A percentile compares a stretch with the other conserved stretches of the same genome.
These are phyloP conservation scores for Blastocystis sp. DNA, from an alignment of 352 stramenopile genomes.

Conservation along the genomic window DNA sequence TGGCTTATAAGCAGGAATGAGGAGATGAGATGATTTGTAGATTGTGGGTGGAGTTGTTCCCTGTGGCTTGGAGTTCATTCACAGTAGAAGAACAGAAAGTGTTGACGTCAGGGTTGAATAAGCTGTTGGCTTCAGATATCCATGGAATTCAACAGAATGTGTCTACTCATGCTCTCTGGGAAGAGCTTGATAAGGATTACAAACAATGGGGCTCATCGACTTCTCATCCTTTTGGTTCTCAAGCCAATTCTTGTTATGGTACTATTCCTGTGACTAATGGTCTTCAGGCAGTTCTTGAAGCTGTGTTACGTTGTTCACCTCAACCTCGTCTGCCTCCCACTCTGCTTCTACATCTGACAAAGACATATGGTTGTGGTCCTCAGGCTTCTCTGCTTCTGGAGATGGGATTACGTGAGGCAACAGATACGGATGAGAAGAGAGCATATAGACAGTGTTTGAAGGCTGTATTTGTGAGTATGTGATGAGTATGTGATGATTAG, in stretches of 20 bases:
- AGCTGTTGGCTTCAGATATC: constrained; percentile 1
- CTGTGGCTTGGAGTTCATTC: background rate
- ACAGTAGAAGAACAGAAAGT: background rate
- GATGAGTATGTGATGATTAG: background rate
- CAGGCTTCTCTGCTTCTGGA: constrained; percentile 37
- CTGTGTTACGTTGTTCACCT: background rate
- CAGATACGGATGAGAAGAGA: background rate
- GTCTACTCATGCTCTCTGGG: background rate
- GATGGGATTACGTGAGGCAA: background rate
- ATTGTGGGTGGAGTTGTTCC: constrained; percentile 22
- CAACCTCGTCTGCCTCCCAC: background rate
- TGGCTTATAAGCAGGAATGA: background rate
- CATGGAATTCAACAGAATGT: background rate
- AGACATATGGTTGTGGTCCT: background rate
- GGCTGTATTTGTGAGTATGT: background rate
- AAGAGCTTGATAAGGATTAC: constrained; percentile 35
- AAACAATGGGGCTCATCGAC: constrained; percentile 21
- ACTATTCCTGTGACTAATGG: background rate
- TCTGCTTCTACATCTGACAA: constrained; percentile 6
- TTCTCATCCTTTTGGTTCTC: background rate
- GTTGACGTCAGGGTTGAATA: background rate
- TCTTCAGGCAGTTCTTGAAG: constrained; percentile 20
- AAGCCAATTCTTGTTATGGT: constrained; percentile 4
- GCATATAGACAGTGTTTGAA: background rate
- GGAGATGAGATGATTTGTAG: background rate